Conservation (phyloP, 2,329 filamentous ascomycete genomes). For the Gaeumannomyces sp. region DNA sequence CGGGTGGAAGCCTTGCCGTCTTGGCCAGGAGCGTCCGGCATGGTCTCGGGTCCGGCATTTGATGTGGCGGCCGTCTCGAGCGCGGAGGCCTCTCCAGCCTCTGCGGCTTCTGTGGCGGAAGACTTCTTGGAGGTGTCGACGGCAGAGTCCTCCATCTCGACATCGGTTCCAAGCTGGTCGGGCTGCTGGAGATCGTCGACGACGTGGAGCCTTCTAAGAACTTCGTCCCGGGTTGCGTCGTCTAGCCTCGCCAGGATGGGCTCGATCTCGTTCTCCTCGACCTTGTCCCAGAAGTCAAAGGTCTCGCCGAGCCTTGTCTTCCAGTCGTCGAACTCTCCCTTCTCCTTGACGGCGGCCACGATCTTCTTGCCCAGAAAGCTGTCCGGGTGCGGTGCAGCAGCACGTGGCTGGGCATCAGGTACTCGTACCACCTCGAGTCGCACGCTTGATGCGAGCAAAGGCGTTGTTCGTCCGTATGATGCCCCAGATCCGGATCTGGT, state of each 20-base stretch:
- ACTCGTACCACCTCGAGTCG: slow-evolving; percentile 96
- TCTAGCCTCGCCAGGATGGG: slow-evolving; percentile 59
- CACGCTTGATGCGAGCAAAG: slow-evolving; percentile 91
- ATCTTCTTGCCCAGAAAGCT: slow-evolving; percentile 80
- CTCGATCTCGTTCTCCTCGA: slow-evolving; percentile 75
- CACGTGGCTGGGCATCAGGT: slow-evolving; percentile 87
- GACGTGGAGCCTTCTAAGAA: slow-evolving; percentile 55
- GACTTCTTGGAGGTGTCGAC: background rate
- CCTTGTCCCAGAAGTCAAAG: slow-evolving; percentile 71
- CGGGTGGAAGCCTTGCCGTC: background rate
- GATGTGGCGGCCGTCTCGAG: too few species aligned
- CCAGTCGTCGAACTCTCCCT: slow-evolving; percentile 64
- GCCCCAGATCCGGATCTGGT: slow-evolving; percentile 93
- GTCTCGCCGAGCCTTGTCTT: slow-evolving; percentile 69
- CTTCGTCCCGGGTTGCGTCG: slow-evolving; percentile 54
- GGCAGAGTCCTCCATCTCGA: background rate
- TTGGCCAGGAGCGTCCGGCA: background rate
- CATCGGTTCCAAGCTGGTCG: background rate
- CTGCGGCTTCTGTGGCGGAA: background rate
- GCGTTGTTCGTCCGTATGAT: slow-evolving; percentile 82
- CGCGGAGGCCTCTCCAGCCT: background rate
- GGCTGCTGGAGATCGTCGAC: slow-evolving; percentile 22
- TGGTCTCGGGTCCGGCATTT: background rate
- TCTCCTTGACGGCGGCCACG: slow-evolving; percentile 69
- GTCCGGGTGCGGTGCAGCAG: slow-evolving; percentile 83